Percentiles rank a stretch among this genome's conserved stretches.
phyloP scores from a whole-genome alignment of 148 eudicot genomes.

The Diospyros kaki region DNA sequence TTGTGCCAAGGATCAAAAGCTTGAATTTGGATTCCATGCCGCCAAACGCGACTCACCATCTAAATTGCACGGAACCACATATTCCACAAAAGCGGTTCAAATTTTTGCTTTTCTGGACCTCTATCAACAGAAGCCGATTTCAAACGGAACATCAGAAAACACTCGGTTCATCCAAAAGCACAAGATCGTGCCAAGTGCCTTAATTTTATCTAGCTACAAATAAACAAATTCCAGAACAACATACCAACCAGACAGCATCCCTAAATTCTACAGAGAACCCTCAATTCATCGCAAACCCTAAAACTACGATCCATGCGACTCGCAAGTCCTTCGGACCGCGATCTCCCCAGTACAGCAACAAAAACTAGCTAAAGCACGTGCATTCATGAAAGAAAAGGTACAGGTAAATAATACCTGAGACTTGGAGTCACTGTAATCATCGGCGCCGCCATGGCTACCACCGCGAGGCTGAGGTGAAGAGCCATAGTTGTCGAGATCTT shows the following conservation, averaged over 20 bases:
- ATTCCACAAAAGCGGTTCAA: neutral
- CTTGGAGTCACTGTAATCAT: constrained; percentile 40
- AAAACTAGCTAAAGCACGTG: neutral
- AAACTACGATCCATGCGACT: neutral
- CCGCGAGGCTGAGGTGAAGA: constrained; percentile 37
- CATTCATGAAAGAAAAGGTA: too few relatives aligned
- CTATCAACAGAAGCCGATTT: neutral
- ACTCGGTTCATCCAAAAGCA: neutral
- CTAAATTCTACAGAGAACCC: neutral
- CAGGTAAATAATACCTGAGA: constrained; percentile 29
- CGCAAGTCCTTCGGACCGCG: neutral
- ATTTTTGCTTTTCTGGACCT: too few relatives aligned
- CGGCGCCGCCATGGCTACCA: constrained; percentile 30
- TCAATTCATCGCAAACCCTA: constrained; percentile 5
- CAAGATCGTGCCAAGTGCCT: too few relatives aligned
- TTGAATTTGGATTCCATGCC: neutral
- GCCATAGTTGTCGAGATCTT: constrained; percentile 25
- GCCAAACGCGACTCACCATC: neutral
- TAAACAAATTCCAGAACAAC: neutral
- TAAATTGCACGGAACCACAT: neutral
- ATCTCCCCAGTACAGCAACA: neutral
- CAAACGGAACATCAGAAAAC: neutral
- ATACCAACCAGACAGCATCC: neutral
- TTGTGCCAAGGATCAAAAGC: neutral
- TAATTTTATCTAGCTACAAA: neutral